Evolutionary conservation across 2,329 filamentous ascomycete genomes (phyloP), one percentile per base, ranked within the genome.

Genomic region (Diaporthe ampelina): DNA sequence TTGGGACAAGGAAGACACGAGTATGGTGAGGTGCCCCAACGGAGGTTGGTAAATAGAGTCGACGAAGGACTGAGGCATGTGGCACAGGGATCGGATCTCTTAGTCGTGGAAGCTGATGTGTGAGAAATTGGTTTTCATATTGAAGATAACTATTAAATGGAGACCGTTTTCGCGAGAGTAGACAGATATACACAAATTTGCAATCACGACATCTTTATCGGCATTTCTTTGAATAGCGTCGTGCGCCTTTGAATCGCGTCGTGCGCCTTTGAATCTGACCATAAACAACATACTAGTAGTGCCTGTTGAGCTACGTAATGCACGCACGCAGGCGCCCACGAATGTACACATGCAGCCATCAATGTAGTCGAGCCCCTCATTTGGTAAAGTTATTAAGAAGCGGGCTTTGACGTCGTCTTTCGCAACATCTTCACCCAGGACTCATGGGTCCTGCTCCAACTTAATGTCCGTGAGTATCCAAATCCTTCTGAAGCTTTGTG

Each of bases 11-110:
- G 29, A 29, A 29, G 4, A 29, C 29, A 29, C 29, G 29, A 29
- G 10, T 37, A 10, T 17, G 15, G n/a, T 21, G n/a, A 19, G 10
- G 15, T 58, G 56, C 32, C 56, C 32, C 32, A 58, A 58, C 29
- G 32, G 56, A 58, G 56, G 56, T 37, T 58, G 56, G 56, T 58
- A 58, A 37, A 58, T 17, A 35, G 56, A 37, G 21, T 58, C 35
- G 56, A 58, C 56, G 19, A 37, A 35, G 32, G 56, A 58, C 29
- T 13, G 32, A 58, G 9, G 21, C 32, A 37, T 35, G 56, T 35
- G 56, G 56, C 56, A 58, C 21, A 21, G n/a, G 32, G 35, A n/a
- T n/a, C 56, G 29, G 21, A 58, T 58, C 19, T 7, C 56, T 58
- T n/a, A 26, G 29, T 37, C 19, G 10, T 58, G 32, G 32, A 19